Conservation (phyloP, 2,329 filamentous ascomycete species). For the Cladosporium sp. region DNA sequence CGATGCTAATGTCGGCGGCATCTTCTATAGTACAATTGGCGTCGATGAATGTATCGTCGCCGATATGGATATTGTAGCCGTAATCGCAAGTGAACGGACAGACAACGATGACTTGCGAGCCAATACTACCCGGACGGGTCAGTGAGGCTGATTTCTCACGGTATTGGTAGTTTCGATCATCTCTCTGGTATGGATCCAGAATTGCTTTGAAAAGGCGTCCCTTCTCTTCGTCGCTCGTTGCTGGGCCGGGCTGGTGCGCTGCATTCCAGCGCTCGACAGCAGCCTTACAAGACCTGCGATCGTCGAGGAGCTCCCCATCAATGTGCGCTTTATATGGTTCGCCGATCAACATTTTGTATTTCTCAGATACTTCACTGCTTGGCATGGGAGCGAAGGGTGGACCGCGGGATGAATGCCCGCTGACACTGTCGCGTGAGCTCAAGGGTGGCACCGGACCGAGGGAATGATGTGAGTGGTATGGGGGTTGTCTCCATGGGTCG, state of each 20-base stretch:
- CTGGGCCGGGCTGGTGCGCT: slow-evolving; percentile 71
- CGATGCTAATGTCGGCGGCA: slow-evolving; percentile 78
- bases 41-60: slow-evolving; percentile 79
- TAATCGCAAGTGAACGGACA: slow-evolving; percentile 92
- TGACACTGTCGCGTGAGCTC: slow-evolving; percentile 27
- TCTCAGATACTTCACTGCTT: slow-evolving; percentile 55
- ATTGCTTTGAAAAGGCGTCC: slow-evolving; percentile 71
- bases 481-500: slow-evolving; percentile 19
- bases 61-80: slow-evolving; percentile 90
- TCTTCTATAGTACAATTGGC: slow-evolving; percentile 85
- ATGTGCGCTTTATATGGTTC: slow-evolving; percentile 78
- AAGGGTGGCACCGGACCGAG: slow-evolving; percentile 16
- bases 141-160: background rate
- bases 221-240: slow-evolving; percentile 64
- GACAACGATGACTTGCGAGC: slow-evolving; percentile 76
- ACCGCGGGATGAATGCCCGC: slow-evolving; percentile 45
- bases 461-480: slow-evolving; percentile 1
- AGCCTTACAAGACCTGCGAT: slow-evolving; percentile 79
- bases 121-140: slow-evolving; percentile 49
- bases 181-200: slow-evolving; percentile 60
- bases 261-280: slow-evolving; percentile 87
- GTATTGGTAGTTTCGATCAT: slow-evolving; percentile 47
- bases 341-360: slow-evolving; percentile 85
- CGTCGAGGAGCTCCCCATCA: slow-evolving; percentile 69
- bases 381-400: slow-evolving; percentile 52